Evolutionary conservation across 129 eudicot species (phyloP), one percentile per base, ranked within the genome.

Genomic region (Escallonia rubra): DNA sequence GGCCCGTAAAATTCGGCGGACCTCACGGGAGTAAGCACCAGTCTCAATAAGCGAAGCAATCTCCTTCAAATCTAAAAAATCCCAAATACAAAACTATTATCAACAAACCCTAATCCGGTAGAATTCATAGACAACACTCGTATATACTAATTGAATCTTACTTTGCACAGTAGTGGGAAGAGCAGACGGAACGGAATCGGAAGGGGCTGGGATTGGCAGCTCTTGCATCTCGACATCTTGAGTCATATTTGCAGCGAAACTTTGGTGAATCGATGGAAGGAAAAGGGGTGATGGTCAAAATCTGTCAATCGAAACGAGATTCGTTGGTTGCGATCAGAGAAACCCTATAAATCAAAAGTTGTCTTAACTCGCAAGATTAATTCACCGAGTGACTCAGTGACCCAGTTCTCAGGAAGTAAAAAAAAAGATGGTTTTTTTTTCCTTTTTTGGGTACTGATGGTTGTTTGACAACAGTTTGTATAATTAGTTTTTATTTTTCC

Each of bases 191-290:
- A 72, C 64, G 10, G 92, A 86, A 72, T 83, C 79, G 51, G 95
- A 81, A 45, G 80, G 85, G 23, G 80, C 83, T 55, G 85, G 82
- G 34, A 23, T 23, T 23, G 34, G 34, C 57, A 79, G 86, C 47
- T 92, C 96, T 65, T 82, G 86, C 96, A 93, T 89, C 74, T 84
- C 98, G 61, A 86, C 95, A 76, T 92, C 98, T 74, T 83, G 89
- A 54, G 98, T 86, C 98, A 92, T 91, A 8, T 65, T 56, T 23
- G 34, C 34, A 23, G 34, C 1, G 1, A 23, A 23, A 23, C 34
- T 23, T 23, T 23, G 34, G 34, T 23, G 34, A 23, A 23, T 23
- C 34, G 34, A 23, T 23, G 34, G 34, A 23, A 23, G 34, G 34
- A 23, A 23, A 23, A 23, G 34, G 34, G 34, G 34, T 23, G 34